phyloP scores from a whole-genome alignment of 371 early-diverging fungal species.

The Mortierella sp. region DNA sequence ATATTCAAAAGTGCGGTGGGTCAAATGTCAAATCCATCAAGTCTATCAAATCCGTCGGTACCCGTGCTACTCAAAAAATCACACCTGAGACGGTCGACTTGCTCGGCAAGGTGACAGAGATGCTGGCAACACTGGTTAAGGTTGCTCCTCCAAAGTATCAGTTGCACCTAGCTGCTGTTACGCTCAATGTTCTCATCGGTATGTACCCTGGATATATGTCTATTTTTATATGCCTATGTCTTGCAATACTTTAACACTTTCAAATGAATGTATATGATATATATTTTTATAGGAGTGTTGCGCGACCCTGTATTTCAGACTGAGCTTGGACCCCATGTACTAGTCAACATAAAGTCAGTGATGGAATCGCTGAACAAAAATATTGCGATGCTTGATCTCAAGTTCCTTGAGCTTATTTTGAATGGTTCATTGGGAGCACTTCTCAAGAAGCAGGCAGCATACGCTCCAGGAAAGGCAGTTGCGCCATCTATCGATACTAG shows the following conservation, averaged over 20 bases:
- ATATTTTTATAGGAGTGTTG: constrained; percentile 30
- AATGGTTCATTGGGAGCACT: constrained; percentile 43
- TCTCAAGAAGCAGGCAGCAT: constrained; percentile 38
- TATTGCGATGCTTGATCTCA: constrained; percentile 16
- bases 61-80: constrained; percentile 25
- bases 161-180: constrained; percentile 48
- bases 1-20: constrained; percentile 36
- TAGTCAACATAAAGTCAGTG: constrained; percentile 43
- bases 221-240: neutral
- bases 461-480: constrained; percentile 37
- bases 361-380: constrained; percentile 42
- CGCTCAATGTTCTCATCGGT: constrained; percentile 48
- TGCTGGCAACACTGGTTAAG: constrained; percentile 42
- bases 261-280: neutral
- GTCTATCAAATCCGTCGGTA: constrained; percentile 14
- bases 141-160: constrained; percentile 42
- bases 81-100: constrained; percentile 46
- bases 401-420: constrained; percentile 40
- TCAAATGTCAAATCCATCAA: constrained; percentile 24
- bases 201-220: constrained; percentile 11
- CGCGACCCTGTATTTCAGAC: constrained; percentile 50
- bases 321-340: constrained; percentile 43
- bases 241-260: neutral
- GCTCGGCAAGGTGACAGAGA: constrained; percentile 39
- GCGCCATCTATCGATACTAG: neutral